phyloP scores from a whole-genome alignment of 495 filamentous ascomycete genomes.

The Penicillium coffeae region DNA sequence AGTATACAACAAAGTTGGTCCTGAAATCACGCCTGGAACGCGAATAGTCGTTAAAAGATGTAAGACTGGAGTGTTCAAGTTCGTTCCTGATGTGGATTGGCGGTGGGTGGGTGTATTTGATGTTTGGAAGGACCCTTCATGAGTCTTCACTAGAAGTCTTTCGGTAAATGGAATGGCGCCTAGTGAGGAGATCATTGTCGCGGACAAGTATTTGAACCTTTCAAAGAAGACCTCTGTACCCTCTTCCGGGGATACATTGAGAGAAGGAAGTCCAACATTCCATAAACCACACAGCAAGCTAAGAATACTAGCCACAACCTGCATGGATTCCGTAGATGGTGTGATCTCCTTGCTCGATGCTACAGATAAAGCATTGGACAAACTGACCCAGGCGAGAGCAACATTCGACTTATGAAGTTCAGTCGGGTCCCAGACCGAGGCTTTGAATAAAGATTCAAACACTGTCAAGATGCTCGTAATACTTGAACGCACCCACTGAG shows the following conservation, averaged over 20 bases:
- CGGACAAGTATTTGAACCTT: conserved; percentile 56
- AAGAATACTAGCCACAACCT: conserved; percentile 69
- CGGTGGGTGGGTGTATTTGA: conserved; percentile 48
- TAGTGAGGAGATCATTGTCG: conserved; percentile 58
- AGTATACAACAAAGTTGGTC: conserved; percentile 27
- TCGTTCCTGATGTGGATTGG: conserved; percentile 19
- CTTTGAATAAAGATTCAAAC: conserved; percentile 59
- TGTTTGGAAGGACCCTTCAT: conserved; percentile 40
- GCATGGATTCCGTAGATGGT: conserved; percentile 74
- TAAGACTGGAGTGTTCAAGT: conserved; percentile 35
- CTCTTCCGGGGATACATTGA: conserved; percentile 29
- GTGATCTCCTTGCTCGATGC: conserved; percentile 89
- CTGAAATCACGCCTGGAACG: conserved; percentile 11
- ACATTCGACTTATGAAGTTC: conserved; percentile 40
- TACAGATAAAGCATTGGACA: conserved; percentile 65
- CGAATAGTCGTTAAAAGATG: conserved; percentile 39
- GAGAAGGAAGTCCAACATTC: conserved; percentile 38
- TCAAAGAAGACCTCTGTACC: conserved; percentile 51
- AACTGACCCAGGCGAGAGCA: conserved; percentile 61
- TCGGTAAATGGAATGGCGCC: conserved; percentile 77
- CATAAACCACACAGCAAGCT: conserved; percentile 65
- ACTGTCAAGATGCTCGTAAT: conserved; percentile 55
- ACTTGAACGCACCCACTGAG: conserved; percentile 82
- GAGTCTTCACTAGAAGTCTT: conserved; percentile 51
- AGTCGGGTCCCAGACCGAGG: conserved; percentile 50